Conservation (phyloP, 441 rosid genomes). For the Raphanus hybrid region DNA sequence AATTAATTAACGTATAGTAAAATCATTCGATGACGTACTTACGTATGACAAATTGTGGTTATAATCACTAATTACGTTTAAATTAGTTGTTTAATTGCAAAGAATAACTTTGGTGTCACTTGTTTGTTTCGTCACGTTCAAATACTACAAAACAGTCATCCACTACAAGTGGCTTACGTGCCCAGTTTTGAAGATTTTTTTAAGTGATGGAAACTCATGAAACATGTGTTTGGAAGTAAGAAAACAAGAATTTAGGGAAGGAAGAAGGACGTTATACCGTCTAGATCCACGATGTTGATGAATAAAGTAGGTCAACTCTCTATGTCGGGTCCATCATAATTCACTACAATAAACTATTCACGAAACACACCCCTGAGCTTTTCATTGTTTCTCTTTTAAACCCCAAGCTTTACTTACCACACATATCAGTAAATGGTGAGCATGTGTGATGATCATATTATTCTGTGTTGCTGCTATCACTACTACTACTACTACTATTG, state of each 20-base stretch:
- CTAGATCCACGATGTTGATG: conserved; percentile 34
- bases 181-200: background rate
- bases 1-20: background rate
- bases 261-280: conserved; percentile 26
- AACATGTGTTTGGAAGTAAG: conserved; percentile 31
- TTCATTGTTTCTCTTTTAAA: too few species aligned
- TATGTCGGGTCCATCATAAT: too few species aligned
- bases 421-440: background rate
- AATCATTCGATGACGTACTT: background rate
- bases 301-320: background rate
- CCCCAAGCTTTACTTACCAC: too few species aligned
- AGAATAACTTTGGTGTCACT: background rate
- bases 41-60: background rate
- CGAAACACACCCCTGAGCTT: too few species aligned
- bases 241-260: background rate
- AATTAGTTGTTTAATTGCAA: background rate
- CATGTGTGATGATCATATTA: conserved; percentile 24
- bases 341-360: too few species aligned
- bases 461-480: conserved; percentile 16
- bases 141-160: background rate
- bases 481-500: background rate
- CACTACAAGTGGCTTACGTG: conserved; percentile 34
- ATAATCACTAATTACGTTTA: background rate
- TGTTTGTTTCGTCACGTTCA: conserved; percentile 26
- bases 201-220: background rate